A percentile compares a stretch with the other conserved stretches of the same genome.
These are phyloP conservation scores for Trichoderma brevicompactum DNA, from an alignment of 2,329 filamentous ascomycete species.

Conservation along the genomic window DNA sequence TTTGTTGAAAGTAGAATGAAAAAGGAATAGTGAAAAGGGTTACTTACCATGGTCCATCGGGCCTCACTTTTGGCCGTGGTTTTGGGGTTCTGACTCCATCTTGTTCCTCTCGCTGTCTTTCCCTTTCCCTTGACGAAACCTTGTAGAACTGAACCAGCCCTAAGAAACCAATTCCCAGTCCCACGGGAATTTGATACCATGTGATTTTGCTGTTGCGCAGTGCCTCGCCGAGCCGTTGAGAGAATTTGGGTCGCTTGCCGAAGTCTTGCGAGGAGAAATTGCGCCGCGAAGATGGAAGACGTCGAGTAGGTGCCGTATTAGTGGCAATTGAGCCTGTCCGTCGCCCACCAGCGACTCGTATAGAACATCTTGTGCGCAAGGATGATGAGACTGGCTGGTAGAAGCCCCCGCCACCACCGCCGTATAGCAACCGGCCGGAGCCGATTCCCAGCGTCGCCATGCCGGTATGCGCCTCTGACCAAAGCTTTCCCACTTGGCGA, in stretches of 20 bases:
- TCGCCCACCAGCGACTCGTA: conserved; percentile 33
- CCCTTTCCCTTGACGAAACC: conserved; percentile 61
- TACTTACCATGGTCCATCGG: conserved; percentile 78
- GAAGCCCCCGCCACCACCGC: conserved; percentile 32
- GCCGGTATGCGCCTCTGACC: conserved; percentile 15
- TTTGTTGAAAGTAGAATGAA: background rate
- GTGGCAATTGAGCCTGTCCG: conserved; percentile 23
- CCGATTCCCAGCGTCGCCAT: conserved; percentile 43
- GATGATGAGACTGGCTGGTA: conserved; percentile 38
- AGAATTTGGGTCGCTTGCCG: conserved; percentile 54
- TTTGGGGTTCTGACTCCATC: conserved; percentile 51
- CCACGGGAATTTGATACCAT: conserved; percentile 91
- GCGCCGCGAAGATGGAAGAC: conserved; percentile 37
- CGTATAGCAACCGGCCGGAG: conserved; percentile 40
- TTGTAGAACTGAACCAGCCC: conserved; percentile 85
- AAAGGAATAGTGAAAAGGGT: background rate
- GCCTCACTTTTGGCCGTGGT: conserved; percentile 67
- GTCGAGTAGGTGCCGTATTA: conserved; percentile 31
- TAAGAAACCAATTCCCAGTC: conserved; percentile 81
- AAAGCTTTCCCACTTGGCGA: conserved; percentile 21
- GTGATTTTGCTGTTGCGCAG: conserved; percentile 64
- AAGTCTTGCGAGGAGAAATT: conserved; percentile 42
- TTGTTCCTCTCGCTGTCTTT: conserved; percentile 49
- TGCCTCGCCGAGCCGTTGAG: conserved; percentile 55
- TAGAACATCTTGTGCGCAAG: conserved; percentile 39